Conservation (phyloP, 2,329 filamentous ascomycete genomes). For the Hypoxylon sp. region DNA sequence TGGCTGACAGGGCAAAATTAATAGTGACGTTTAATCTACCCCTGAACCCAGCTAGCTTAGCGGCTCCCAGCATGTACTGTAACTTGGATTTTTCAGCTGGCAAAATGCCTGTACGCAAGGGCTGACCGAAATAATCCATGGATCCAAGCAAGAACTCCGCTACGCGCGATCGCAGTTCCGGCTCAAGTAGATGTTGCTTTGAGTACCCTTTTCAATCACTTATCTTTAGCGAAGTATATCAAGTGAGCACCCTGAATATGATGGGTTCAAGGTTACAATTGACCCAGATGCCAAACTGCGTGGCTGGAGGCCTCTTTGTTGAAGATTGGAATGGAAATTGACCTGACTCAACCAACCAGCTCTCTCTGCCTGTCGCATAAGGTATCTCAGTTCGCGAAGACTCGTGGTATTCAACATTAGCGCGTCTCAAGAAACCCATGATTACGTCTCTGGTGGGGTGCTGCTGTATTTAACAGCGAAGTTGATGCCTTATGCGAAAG, state of each 20-base stretch:
- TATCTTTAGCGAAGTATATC: too few relatives aligned
- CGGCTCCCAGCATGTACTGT: background rate
- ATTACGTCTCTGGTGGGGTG: slow-evolving; percentile 7
- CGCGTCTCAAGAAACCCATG: background rate
- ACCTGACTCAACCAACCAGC: background rate
- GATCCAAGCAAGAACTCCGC: too few relatives aligned
- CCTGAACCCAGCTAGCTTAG: background rate
- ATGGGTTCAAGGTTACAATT: background rate
- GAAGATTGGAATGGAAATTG: background rate
- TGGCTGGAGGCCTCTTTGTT: background rate
- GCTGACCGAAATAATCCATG: background rate
- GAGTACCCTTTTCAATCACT: too few relatives aligned
- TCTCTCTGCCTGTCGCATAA: slow-evolving; percentile 23
- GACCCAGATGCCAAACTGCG: background rate
- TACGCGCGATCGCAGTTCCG: too few relatives aligned
- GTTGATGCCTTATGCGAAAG: slow-evolving; percentile 40
- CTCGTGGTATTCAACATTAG: slow-evolving; percentile 6
- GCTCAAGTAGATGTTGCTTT: too few relatives aligned
- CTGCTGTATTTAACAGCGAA: background rate
- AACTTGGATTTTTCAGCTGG: slow-evolving; percentile 3
- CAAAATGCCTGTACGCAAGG: background rate
- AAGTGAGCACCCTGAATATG: too few relatives aligned
- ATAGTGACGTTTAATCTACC: background rate
- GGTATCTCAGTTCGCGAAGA: slow-evolving; percentile 22
- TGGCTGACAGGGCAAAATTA: slow-evolving; percentile 4